phyloP scores from a whole-genome alignment of 345 rosid genomes.

The Firmiana major region DNA sequence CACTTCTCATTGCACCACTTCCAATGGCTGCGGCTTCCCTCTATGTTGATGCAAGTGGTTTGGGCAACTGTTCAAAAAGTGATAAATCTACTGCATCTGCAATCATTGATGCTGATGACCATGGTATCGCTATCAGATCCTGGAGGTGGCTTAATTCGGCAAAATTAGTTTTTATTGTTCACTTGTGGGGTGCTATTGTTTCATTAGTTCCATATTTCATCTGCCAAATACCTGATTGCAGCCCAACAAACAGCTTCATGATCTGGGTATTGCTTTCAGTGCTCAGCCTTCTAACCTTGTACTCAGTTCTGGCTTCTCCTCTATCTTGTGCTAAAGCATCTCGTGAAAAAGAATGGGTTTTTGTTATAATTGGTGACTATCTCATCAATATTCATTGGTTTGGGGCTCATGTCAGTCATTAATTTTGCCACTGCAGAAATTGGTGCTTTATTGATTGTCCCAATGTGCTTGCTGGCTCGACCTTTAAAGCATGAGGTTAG shows the following conservation, averaged over 20 bases:
- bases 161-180: conserved; percentile 61
- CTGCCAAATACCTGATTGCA: conserved; percentile 48
- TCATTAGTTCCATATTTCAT: conserved; percentile 69
- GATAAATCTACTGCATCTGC: conserved; percentile 18
- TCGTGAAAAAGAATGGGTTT: conserved; percentile 50
- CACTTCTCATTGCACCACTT: conserved; percentile 75
- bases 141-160: conserved; percentile 85
- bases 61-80: conserved; percentile 25
- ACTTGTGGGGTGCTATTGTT: conserved; percentile 63
- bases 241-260: conserved; percentile 44
- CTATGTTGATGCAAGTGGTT: conserved; percentile 45
- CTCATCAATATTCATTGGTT: conserved; percentile 68
- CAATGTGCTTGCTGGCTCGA: conserved; percentile 63
- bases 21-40: conserved; percentile 86
- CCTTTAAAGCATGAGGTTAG: conserved; percentile 58
- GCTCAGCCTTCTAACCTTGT: conserved; percentile 44
- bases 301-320: conserved; percentile 43
- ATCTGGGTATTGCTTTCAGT: conserved; percentile 59
- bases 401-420: conserved; percentile 81
- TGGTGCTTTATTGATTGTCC: conserved; percentile 81
- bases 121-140: conserved; percentile 32
- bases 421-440: conserved; percentile 90
- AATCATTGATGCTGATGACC: conserved; percentile 16
- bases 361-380: conserved; percentile 81
- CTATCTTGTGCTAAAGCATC: conserved; percentile 22